Evolutionary conservation across 2,329 filamentous ascomycete genomes (phyloP).

Genomic region (Venturia oleaginea): DNA sequence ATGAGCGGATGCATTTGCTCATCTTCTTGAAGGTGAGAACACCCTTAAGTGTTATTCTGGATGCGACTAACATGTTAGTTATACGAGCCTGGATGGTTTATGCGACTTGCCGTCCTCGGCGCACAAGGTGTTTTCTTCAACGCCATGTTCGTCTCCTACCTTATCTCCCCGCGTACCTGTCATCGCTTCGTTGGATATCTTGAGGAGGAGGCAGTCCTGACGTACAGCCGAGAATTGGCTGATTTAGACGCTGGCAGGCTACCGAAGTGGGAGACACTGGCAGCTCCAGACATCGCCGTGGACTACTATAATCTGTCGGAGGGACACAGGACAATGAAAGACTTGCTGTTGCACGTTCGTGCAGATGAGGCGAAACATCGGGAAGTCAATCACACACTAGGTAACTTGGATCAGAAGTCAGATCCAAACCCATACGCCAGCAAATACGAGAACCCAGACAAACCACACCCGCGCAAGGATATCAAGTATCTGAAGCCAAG

Average conservation of each 20-base stretch:
- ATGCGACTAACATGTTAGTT: background rate
- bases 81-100: conserved; percentile 74
- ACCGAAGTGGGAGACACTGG: conserved; percentile 69
- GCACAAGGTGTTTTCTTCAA: conserved; percentile 98
- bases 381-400: conserved; percentile 91
- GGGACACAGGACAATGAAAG: conserved; percentile 69
- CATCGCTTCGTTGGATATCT: conserved; percentile 96
- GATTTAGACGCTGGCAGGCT: conserved; percentile 81
- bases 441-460: conserved; percentile 61
- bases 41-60: background rate
- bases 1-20: conserved; percentile 86
- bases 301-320: conserved; percentile 94
- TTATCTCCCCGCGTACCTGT: conserved; percentile 75
- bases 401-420: conserved; percentile 72
- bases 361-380: conserved; percentile 74
- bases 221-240: conserved; percentile 80
- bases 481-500: conserved; percentile 54
- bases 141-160: conserved; percentile 78
- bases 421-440: conserved; percentile 92
- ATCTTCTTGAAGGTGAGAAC: conserved; percentile 67
- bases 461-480: conserved; percentile 61
- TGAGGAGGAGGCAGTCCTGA: conserved; percentile 93
- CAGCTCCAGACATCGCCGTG: conserved; percentile 80
- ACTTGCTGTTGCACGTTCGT: conserved; percentile 79
- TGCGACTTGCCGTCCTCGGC: conserved; percentile 83